Conservation (phyloP, 805 yeast species). For the Yarrowia bubula region DNA sequence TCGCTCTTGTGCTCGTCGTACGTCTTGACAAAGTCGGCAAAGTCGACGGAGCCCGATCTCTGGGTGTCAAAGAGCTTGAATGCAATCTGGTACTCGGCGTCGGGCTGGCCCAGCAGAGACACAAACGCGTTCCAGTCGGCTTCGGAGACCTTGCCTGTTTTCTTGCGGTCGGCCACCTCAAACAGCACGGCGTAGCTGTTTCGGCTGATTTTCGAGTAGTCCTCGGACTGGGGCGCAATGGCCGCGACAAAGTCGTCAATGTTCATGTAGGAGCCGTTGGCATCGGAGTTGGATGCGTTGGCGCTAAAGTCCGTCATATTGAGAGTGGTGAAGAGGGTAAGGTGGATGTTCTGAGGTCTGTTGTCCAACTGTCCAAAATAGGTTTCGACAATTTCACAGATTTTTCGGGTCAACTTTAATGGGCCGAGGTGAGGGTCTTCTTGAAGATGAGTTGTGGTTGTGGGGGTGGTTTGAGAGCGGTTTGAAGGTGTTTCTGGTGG, state of each 20-base stretch:
- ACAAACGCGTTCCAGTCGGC: conserved; percentile 76
- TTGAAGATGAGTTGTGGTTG: no score
- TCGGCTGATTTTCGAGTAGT: conserved; percentile 53
- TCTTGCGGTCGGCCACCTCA: conserved; percentile 70
- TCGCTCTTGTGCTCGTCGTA: conserved; percentile 41
- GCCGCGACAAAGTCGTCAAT: conserved; percentile 47
- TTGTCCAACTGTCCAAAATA: background rate
- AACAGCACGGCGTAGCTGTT: conserved; percentile 71
- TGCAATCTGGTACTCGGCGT: conserved; percentile 55
- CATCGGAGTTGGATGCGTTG: conserved; percentile 26
- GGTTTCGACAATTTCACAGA: conserved; percentile 26
- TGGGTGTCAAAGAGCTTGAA: conserved; percentile 45
- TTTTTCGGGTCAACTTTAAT: conserved; percentile 25
- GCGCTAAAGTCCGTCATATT: conserved; percentile 16
- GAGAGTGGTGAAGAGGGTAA: background rate
- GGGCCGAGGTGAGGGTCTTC: conserved; percentile 26
- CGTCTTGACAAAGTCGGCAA: conserved; percentile 42
- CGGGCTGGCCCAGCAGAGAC: conserved; percentile 51
- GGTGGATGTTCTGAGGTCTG: background rate
- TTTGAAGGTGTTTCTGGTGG: no score
- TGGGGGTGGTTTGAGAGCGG: no score
- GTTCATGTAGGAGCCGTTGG: conserved; percentile 33
- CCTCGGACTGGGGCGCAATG: conserved; percentile 46
- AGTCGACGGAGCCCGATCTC: conserved; percentile 37
- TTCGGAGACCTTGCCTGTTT: conserved; percentile 64